A percentile compares a stretch with the other conserved stretches of the same genome.
Evolutionary conservation across 345 rosid genomes (phyloP).

Genomic region (Acer saccharum): DNA sequence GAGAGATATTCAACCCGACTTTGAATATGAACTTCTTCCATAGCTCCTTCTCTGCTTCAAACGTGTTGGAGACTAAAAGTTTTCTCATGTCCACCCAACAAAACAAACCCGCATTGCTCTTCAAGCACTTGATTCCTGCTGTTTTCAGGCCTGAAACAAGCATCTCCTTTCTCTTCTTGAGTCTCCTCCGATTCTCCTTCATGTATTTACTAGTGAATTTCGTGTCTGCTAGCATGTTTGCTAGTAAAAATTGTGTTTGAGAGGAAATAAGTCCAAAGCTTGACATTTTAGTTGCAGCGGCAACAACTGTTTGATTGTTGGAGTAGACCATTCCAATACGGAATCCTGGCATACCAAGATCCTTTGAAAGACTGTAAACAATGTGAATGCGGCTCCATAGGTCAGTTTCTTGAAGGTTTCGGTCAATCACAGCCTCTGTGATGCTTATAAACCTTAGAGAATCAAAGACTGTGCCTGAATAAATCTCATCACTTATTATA

Average conservation of each 20-base stretch:
- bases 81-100: conserved; percentile 90
- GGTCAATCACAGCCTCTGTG: conserved; percentile 44
- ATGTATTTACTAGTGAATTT: conserved; percentile 57
- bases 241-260: conserved; percentile 71
- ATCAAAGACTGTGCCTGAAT: conserved; percentile 71
- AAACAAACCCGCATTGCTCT: conserved; percentile 77
- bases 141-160: conserved; percentile 57
- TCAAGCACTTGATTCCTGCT: conserved; percentile 57
- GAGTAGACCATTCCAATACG: conserved; percentile 85
- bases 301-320: conserved; percentile 53
- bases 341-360: conserved; percentile 87
- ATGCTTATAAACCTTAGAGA: conserved; percentile 59
- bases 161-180: conserved; percentile 50
- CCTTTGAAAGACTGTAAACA: conserved; percentile 85
- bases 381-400: conserved; percentile 58
- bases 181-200: conserved; percentile 57
- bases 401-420: conserved; percentile 32
- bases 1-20: conserved; percentile 74
- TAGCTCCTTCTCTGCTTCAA: conserved; percentile 65
- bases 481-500: conserved; percentile 81
- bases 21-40: conserved; percentile 67
- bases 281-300: conserved; percentile 86
- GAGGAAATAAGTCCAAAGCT: conserved; percentile 90
- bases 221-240: conserved; percentile 61
- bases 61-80: conserved; percentile 52